A percentile compares a stretch with the other conserved stretches of the same genome.
These are phyloP conservation scores for Penicillium sp. DNA, from an alignment of 2,329 filamentous ascomycete genomes.

Conservation along the genomic window DNA sequence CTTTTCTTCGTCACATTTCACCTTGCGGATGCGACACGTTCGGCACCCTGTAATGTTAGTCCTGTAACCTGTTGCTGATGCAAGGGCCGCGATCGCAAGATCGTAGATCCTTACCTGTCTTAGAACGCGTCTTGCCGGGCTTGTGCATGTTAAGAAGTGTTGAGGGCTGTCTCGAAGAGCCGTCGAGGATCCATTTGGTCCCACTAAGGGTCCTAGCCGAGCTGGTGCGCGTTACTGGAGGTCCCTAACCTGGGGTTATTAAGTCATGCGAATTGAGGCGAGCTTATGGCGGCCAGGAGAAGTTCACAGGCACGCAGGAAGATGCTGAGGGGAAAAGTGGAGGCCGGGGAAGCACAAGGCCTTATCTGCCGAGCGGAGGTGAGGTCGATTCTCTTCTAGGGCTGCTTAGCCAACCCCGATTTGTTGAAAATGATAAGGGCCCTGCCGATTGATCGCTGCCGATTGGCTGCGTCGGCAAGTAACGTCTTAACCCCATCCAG, in stretches of 20 bases:
- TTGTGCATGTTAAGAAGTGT: slow-evolving; percentile 21
- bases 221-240: background rate
- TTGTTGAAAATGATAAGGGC: background rate
- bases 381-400: background rate
- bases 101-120: slow-evolving; percentile 29
- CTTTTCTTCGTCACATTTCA: slow-evolving; percentile 37
- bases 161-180: slow-evolving; percentile 5
- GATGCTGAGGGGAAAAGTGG: slow-evolving; percentile 10
- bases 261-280: background rate
- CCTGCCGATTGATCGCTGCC: slow-evolving; percentile 18
- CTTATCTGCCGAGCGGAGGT: slow-evolving; percentile 21
- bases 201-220: background rate
- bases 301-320: background rate
- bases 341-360: slow-evolving; percentile 11
- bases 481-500: slow-evolving; percentile 12
- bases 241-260: slow-evolving; percentile 4
- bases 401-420: background rate
- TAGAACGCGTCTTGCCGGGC: slow-evolving; percentile 30
- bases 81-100: background rate
- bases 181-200: slow-evolving; percentile 10
- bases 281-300: background rate
- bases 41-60: slow-evolving; percentile 25
- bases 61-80: background rate
- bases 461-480: slow-evolving; percentile 31
- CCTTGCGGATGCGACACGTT: slow-evolving; percentile 35